Percentiles rank a stretch among this genome's conserved stretches.
Conservation (phyloP, 2,329 filamentous ascomycete genomes). For the Alternaria triticina region DNA sequence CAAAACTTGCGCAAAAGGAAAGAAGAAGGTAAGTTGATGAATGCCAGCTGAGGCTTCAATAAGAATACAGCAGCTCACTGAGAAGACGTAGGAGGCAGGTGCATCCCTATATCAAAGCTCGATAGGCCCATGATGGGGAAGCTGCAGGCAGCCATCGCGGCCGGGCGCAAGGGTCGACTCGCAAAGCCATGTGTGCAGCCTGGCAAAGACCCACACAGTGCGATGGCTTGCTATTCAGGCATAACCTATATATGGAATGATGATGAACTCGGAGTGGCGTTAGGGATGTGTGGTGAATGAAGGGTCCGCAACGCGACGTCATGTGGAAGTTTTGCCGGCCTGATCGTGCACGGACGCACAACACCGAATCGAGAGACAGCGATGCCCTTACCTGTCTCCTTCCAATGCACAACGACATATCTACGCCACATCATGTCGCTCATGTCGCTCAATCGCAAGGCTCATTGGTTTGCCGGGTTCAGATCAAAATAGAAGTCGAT, state of each 20-base stretch:
- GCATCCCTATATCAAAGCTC: not conserved
- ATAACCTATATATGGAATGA: not conserved
- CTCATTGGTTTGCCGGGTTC: too few relatives aligned
- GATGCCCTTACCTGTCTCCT: not conserved
- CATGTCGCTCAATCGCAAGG: not conserved
- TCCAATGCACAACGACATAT: not conserved
- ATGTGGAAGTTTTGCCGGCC: not conserved
- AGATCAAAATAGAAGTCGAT: not conserved
- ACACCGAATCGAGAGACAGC: not conserved
- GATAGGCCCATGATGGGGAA: not conserved
- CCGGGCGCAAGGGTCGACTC: not conserved
- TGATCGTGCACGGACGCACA: not conserved
- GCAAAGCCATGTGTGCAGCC: not conserved
- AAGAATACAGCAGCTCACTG: not conserved
- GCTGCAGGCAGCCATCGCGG: slow-evolving; percentile 2
- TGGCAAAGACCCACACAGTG: not conserved
- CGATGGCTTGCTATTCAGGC: not conserved
- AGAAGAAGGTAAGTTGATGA: not conserved
- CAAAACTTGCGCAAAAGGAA: not conserved
- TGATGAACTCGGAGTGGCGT: too few relatives aligned
- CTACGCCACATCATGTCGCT: not conserved
- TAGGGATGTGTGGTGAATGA: not conserved
- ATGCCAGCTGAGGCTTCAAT: not conserved
- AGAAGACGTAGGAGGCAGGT: not conserved
- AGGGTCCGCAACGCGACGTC: not conserved